These are phyloP conservation scores for Blastocystis sp. DNA, from an alignment of 352 stramenopile species.

Conservation along the genomic window DNA sequence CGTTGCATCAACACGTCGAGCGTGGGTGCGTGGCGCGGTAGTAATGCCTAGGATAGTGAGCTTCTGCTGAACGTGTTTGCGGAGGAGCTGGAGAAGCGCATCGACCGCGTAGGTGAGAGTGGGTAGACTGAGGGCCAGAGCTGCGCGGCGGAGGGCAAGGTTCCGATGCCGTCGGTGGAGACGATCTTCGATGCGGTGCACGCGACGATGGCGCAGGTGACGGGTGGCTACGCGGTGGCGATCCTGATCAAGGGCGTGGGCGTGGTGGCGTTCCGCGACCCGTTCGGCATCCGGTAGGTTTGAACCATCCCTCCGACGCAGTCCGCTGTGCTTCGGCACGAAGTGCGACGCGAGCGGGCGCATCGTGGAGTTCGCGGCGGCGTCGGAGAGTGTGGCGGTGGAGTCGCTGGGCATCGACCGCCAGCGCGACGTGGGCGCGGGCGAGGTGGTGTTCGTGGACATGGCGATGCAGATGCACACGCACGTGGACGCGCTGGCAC, in stretches of 20 bases:
- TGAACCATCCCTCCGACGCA: slow-evolving; percentile 67
- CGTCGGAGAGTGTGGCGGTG: slow-evolving; percentile 92
- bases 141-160: neutral
- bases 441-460: slow-evolving; percentile 88
- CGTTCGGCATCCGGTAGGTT: slow-evolving; percentile 88
- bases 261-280: slow-evolving; percentile 92
- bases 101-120: slow-evolving; percentile 41
- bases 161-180: neutral
- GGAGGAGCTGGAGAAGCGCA: slow-evolving; percentile 73
- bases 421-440: slow-evolving; percentile 82
- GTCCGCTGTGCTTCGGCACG: slow-evolving; percentile 56
- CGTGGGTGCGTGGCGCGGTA: neutral
- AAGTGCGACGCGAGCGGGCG: neutral
- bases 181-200: slow-evolving; percentile 78
- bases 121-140: neutral
- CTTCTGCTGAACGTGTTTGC: slow-evolving; percentile 94
- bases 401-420: slow-evolving; percentile 90
- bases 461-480: slow-evolving; percentile 73
- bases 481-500: slow-evolving; percentile 69
- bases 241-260: slow-evolving; percentile 91
- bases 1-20: slow-evolving; percentile 63
- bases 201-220: slow-evolving; percentile 82
- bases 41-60: slow-evolving; percentile 77
- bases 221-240: slow-evolving; percentile 86
- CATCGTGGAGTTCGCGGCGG: slow-evolving; percentile 80